A percentile compares a stretch with the other conserved stretches of the same genome.
phyloP scores from a whole-genome alignment of 257 asterid species.

The Cordia subcordata region DNA sequence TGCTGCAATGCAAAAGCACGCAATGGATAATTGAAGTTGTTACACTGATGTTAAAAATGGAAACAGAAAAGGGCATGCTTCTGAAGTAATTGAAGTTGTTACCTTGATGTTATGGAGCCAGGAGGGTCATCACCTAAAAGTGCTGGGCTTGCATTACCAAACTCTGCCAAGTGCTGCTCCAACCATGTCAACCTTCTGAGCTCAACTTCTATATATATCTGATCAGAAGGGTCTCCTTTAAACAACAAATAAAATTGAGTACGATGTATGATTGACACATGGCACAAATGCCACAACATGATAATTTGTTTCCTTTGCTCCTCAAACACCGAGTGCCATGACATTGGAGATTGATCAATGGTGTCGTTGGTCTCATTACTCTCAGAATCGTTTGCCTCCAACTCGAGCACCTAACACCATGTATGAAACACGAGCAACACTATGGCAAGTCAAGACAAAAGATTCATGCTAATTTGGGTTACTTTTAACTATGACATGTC shows the following conservation, averaged over 20 bases:
- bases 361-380: constrained; percentile 52
- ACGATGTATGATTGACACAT: constrained; percentile 82
- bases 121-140: constrained; percentile 94
- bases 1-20: constrained; percentile 34
- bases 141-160: constrained; percentile 98
- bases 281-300: constrained; percentile 97
- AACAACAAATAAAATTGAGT: constrained; percentile 81
- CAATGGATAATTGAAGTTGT: background rate
- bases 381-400: constrained; percentile 66
- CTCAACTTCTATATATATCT: constrained; percentile 92
- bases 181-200: constrained; percentile 82
- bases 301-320: constrained; percentile 79
- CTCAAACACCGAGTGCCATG: constrained; percentile 68
- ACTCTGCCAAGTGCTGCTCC: constrained; percentile 83
- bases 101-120: constrained; percentile 85
- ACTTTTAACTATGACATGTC: too few relatives aligned
- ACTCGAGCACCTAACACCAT: constrained; percentile 65
- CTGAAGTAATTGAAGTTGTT: background rate
- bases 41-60: too few relatives aligned
- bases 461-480: background rate
- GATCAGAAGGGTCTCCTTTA: constrained; percentile 78
- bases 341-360: constrained; percentile 40
- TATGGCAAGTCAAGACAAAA: background rate
- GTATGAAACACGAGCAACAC: background rate
- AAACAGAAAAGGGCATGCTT: background rate